Base-by-base conservation (phyloP, 2,329 filamentous ascomycete genomes). In the Lanzia echinophila region DNA sequence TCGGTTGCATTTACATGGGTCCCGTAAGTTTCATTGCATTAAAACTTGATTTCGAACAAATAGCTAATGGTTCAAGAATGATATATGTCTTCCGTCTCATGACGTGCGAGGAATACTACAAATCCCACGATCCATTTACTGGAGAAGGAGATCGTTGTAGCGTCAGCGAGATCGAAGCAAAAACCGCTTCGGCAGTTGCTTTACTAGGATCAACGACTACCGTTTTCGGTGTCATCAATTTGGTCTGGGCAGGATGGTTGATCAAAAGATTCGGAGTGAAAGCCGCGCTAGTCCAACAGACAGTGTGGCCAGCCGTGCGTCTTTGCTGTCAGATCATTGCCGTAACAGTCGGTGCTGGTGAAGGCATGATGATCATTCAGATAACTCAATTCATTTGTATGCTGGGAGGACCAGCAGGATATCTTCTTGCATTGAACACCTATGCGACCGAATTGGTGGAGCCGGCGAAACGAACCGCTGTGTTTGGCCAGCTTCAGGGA, bases 91-190 rank as follows among this genome's bases (percentile, higher is more conserved):
- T 88, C 61, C 82, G 83, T 54, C 65, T 86, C 1, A 88, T 88
- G 84, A 82, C 81, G 47, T 89, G 86, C 68, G 82, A 88, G 52
- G 76, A 79, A 49, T 89, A 82, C 66, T 89, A 88, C 68, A 71
- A 75, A 34, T 71, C 72, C 2, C 79, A 87, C 62, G 73, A 76
- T 0, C 79, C 71, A 47, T 60, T 69, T 10, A 75, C 73, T 1
- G 62, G 67, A 3, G 72, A 73, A 28, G 24, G 24, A 3, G 78
- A 83, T 56, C 73, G 79, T 15, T 89, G 86, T 63, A 75, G 73
- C 45, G 74, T 76, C 33, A 79, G 79, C 51, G 78, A 80, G 58
- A 84, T 89, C 56, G 78, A 84, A 45, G 81, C 84, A 1, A 75
- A 77, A 19, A 87, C 84, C 1, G 84, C 86, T 0, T 73, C 73